phyloP scores from a whole-genome alignment of 768 basidiomycete species.

The Boletus reticuloceps region DNA sequence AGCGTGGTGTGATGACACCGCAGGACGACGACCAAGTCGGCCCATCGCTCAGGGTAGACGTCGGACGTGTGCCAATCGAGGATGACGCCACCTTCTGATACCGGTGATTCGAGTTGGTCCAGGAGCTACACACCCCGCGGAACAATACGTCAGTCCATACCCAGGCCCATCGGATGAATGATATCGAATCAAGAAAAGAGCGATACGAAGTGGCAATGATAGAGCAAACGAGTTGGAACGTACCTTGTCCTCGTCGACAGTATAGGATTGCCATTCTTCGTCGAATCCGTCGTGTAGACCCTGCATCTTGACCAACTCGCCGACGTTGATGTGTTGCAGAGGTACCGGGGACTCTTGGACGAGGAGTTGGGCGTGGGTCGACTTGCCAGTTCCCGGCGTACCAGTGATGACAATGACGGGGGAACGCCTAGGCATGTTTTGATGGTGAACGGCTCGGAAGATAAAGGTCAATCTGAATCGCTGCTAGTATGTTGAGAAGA shows the following conservation, averaged over 20 bases:
- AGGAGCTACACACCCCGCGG: constrained; percentile 53
- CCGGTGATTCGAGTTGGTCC: constrained; percentile 80
- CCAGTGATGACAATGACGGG: constrained; percentile 86
- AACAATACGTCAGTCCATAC: no score
- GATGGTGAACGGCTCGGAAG: neutral
- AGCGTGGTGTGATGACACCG: constrained; percentile 83
- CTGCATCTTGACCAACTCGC: constrained; percentile 84
- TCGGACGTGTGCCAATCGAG: constrained; percentile 97
- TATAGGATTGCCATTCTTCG: constrained; percentile 93
- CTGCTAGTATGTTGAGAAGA: no score
- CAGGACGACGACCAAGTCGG: constrained; percentile 91
- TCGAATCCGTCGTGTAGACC: constrained; percentile 83
- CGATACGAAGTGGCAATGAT: neutral
- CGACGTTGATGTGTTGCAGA: constrained; percentile 82
- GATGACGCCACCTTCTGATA: constrained; percentile 70
- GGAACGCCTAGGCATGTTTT: constrained; percentile 25
- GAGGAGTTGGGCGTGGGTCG: constrained; percentile 87
- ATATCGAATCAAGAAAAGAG: neutral
- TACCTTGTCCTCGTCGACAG: constrained; percentile 95
- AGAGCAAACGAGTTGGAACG: constrained; percentile 11
- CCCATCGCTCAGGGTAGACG: constrained; percentile 93
- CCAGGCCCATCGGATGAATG: no score
- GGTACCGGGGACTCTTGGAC: constrained; percentile 66
- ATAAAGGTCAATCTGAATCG: neutral
- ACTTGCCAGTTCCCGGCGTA: constrained; percentile 95